A percentile compares a stretch with the other conserved stretches of the same genome.
Evolutionary conservation across 2,329 filamentous ascomycete species (phyloP).

Genomic region (Zasmidium angulare): DNA sequence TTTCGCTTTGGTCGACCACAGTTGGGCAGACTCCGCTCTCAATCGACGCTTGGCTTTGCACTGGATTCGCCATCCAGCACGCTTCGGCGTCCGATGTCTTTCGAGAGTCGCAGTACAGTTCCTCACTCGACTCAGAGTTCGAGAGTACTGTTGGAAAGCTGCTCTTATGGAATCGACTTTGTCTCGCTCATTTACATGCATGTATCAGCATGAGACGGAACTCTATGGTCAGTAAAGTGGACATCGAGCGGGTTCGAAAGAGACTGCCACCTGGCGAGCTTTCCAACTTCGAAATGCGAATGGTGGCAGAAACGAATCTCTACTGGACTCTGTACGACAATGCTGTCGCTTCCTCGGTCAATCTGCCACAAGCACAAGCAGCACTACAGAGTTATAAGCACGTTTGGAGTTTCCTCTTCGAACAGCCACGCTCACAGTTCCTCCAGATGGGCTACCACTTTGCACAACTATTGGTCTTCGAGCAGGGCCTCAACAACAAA

Average conservation of each 20-base stretch:
- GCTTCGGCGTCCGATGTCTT: constrained; percentile 5
- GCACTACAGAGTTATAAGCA: constrained; percentile 11
- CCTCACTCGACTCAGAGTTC: constrained; percentile 7
- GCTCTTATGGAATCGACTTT: constrained; percentile 28
- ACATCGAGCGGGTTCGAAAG: constrained; percentile 41
- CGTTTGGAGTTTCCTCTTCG: constrained; percentile 41
- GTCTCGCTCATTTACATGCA: constrained; percentile 47
- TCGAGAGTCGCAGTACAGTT: background rate
- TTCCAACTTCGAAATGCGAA: constrained; percentile 48
- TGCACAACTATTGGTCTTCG: constrained; percentile 45
- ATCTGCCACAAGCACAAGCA: constrained; percentile 12
- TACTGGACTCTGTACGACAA: constrained; percentile 49
- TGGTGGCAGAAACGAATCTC: constrained; percentile 47
- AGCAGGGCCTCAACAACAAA: constrained; percentile 39
- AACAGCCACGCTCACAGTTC: constrained; percentile 47
- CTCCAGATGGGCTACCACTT: constrained; percentile 50
- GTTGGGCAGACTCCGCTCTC: constrained; percentile 10
- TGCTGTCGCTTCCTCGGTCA: constrained; percentile 29
- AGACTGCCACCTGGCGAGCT: constrained; percentile 40
- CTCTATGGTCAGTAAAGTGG: constrained; percentile 39
- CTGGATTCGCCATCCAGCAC: constrained; percentile 11
- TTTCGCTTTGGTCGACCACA: constrained; percentile 12
- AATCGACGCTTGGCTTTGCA: constrained; percentile 8
- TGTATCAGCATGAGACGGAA: constrained; percentile 40
- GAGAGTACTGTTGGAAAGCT: constrained; percentile 4